These are phyloP conservation scores for Clausena lansium DNA, from an alignment of 345 rosid species.

Conservation along the genomic window DNA sequence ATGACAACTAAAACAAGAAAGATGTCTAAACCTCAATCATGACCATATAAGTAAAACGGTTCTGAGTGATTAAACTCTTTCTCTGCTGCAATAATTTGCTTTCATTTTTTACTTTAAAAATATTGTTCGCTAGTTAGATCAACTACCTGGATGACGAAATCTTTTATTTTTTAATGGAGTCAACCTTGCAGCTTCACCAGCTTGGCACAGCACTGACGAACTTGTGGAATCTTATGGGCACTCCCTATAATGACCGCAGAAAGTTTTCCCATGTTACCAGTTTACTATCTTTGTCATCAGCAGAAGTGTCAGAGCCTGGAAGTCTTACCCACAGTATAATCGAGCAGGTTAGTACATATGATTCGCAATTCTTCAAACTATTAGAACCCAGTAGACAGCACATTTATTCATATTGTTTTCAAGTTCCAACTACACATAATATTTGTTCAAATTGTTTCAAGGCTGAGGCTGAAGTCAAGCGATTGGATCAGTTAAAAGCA, in stretches of 20 bases:
- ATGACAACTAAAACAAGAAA: not conserved
- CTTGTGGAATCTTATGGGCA: slow-evolving; percentile 91
- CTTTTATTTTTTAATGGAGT: slow-evolving; percentile 7
- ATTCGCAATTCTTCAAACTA: slow-evolving; percentile 8
- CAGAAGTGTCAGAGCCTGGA: slow-evolving; percentile 70
- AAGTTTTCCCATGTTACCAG: slow-evolving; percentile 55
- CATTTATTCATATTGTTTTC: slow-evolving; percentile 16
- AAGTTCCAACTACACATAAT: not conserved
- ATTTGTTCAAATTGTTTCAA: slow-evolving; percentile 30
- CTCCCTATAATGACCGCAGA: slow-evolving; percentile 65
- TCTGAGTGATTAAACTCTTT: not conserved
- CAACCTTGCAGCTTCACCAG: slow-evolving; percentile 67
- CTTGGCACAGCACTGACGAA: slow-evolving; percentile 76
- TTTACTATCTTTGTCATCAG: slow-evolving; percentile 49
- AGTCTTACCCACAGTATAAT: slow-evolving; percentile 67
- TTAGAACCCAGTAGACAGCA: not conserved
- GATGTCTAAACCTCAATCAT: slow-evolving; percentile 5
- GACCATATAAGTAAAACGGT: not conserved
- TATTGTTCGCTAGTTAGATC: not conserved
- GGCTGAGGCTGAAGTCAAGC: slow-evolving; percentile 95
- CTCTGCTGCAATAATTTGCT: no score
- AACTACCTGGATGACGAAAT: not conserved
- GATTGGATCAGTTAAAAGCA: slow-evolving; percentile 91
- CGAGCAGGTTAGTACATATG: slow-evolving; percentile 62
- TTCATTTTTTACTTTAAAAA: not conserved